These are phyloP conservation scores for Metarhizium sp. DNA, from an alignment of 2,329 filamentous ascomycete genomes.

Conservation along the genomic window DNA sequence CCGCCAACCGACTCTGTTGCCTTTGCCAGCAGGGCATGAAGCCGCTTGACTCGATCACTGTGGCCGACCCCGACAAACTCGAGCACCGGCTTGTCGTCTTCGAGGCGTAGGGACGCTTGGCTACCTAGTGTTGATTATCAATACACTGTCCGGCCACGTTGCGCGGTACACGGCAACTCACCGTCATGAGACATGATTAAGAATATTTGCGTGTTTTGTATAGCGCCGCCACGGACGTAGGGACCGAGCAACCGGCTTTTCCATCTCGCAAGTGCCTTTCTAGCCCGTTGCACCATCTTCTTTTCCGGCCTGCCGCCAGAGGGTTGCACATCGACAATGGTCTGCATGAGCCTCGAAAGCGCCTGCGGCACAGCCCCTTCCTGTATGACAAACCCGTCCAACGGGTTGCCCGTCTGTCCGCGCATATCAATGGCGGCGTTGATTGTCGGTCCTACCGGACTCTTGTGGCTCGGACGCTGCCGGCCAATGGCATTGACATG, in stretches of 20 bases:
- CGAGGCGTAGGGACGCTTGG: conserved; percentile 49
- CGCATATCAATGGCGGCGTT: conserved; percentile 53
- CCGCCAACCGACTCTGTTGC: conserved; percentile 51
- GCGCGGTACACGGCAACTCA: conserved; percentile 14
- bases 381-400: conserved; percentile 55
- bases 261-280: conserved; percentile 14
- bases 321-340: conserved; percentile 38
- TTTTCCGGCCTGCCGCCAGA: conserved; percentile 25
- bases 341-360: conserved; percentile 45
- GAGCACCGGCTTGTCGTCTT: conserved; percentile 49
- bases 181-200: conserved; percentile 60
- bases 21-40: conserved; percentile 42
- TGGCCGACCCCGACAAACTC: conserved; percentile 50
- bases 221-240: conserved; percentile 43
- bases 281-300: conserved; percentile 1
- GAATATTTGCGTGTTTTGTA: conserved; percentile 53
- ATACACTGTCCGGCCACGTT: not conserved
- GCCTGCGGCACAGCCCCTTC: conserved; percentile 53
- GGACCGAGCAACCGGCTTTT: conserved; percentile 48
- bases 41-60: conserved; percentile 41
- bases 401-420: conserved; percentile 35
- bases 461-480: conserved; percentile 36
- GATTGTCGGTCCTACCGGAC: conserved; percentile 53
- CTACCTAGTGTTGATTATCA: conserved; percentile 28
- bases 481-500: conserved; percentile 46